Conservation (phyloP, 2,329 filamentous ascomycete genomes). For the Bipolaris oryzae region DNA sequence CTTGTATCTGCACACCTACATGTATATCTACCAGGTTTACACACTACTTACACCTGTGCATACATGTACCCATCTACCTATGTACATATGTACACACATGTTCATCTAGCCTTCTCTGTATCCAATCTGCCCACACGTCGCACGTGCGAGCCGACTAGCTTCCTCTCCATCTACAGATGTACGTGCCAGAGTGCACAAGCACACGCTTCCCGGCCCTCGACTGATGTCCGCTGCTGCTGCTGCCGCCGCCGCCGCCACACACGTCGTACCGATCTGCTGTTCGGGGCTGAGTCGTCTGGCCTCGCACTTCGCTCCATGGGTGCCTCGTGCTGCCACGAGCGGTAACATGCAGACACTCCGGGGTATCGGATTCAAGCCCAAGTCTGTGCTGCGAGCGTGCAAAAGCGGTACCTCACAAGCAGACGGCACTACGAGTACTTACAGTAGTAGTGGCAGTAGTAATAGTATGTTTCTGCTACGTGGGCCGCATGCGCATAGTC, state of each 20-base stretch:
- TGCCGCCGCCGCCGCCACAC: conserved; percentile 2
- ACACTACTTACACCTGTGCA: too few species aligned
- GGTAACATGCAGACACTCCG: conserved; percentile 8
- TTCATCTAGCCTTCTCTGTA: not conserved
- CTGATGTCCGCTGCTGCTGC: not conserved
- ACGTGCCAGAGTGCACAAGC: too few species aligned
- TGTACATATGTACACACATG: not conserved
- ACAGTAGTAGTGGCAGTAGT: not conserved
- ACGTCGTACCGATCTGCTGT: conserved; percentile 6
- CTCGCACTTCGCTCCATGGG: not conserved
- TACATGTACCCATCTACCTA: too few species aligned
- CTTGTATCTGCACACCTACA: too few species aligned
- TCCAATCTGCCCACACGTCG: not conserved
- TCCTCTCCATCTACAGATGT: not conserved
- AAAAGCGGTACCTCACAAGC: not conserved
- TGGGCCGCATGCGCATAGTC: not conserved
- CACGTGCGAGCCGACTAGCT: not conserved
- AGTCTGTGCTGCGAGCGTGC: not conserved
- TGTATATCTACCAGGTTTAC: too few species aligned
- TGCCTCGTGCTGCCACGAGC: conserved; percentile 12
- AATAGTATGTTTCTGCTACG: conserved; percentile 7
- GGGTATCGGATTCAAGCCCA: conserved; percentile 6
- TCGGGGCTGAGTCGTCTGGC: conserved; percentile 3
- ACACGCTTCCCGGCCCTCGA: too few species aligned
- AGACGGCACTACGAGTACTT: not conserved